These are phyloP conservation scores for Heritiera littoralis DNA, from an alignment of 345 rosid genomes.

Conservation along the genomic window DNA sequence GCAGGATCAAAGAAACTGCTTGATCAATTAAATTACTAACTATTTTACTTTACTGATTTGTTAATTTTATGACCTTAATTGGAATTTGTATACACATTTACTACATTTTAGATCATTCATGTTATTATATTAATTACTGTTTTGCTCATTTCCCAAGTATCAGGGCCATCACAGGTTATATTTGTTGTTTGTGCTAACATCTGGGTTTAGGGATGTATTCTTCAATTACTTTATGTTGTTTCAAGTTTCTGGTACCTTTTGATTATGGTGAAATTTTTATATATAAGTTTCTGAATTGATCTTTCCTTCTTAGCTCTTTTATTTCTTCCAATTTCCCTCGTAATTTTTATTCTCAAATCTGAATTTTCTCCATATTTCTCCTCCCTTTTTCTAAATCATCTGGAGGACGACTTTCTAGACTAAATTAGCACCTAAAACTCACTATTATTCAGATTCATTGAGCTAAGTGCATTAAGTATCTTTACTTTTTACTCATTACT, in stretches of 20 bases:
- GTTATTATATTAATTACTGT: neutral
- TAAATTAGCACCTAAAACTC: neutral
- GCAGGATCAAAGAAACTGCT: neutral
- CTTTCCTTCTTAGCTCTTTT: neutral
- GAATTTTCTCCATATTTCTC: neutral
- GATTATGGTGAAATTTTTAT: neutral
- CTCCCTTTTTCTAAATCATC: neutral
- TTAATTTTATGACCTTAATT: neutral
- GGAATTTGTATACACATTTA: neutral
- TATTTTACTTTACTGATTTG: neutral
- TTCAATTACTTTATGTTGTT: neutral
- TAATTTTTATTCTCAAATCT: neutral
- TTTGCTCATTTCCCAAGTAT: neutral
- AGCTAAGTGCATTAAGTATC: neutral
- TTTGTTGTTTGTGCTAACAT: neutral
- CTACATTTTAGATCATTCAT: neutral
- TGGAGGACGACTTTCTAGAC: neutral
- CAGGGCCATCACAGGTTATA: neutral
- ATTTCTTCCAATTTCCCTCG: neutral
- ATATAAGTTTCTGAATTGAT: neutral
- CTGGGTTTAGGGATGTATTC: neutral
- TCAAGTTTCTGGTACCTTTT: neutral
- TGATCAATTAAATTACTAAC: neutral
- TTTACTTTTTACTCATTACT: no score
- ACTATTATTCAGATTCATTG: neutral